Conservation (phyloP, 1,139 yeast species). For the Arxiozyma heterogenica region DNA sequence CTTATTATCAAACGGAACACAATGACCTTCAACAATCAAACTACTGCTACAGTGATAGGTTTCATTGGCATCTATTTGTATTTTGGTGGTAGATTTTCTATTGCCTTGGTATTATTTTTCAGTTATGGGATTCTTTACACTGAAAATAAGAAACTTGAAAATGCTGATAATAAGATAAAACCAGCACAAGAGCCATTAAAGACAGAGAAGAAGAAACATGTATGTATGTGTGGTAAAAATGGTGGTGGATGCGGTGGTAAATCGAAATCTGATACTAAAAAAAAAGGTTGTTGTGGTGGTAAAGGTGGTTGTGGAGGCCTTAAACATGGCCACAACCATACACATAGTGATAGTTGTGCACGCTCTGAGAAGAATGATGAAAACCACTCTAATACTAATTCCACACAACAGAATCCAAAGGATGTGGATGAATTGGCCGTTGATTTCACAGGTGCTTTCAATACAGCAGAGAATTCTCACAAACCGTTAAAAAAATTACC, state of each 20-base stretch:
- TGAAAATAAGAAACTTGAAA: constrained; percentile 1
- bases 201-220: constrained; percentile 3
- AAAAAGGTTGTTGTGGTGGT: constrained; percentile 5
- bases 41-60: constrained; percentile 4
- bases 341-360: constrained; percentile 8
- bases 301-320: constrained; percentile 5
- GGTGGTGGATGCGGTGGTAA: constrained; percentile 6
- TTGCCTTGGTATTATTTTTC: constrained; percentile 26
- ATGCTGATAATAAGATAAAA: background rate
- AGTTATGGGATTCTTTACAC: constrained; percentile 23
- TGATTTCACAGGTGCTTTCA: constrained; percentile 36
- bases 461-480: constrained; percentile 7
- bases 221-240: constrained; percentile 4
- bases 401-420: background rate
- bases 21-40: background rate
- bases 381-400: background rate
- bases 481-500: background rate
- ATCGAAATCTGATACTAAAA: constrained; percentile 1
- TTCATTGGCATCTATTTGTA: constrained; percentile 8
- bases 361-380: constrained; percentile 8
- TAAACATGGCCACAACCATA: background rate
- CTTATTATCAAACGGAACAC: background rate
- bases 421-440: constrained; percentile 27
- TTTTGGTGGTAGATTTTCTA: constrained; percentile 33
- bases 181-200: constrained; percentile 5